phyloP scores from a whole-genome alignment of 208 protist genomes.

The Leptomonas pyrrhocoris region DNA sequence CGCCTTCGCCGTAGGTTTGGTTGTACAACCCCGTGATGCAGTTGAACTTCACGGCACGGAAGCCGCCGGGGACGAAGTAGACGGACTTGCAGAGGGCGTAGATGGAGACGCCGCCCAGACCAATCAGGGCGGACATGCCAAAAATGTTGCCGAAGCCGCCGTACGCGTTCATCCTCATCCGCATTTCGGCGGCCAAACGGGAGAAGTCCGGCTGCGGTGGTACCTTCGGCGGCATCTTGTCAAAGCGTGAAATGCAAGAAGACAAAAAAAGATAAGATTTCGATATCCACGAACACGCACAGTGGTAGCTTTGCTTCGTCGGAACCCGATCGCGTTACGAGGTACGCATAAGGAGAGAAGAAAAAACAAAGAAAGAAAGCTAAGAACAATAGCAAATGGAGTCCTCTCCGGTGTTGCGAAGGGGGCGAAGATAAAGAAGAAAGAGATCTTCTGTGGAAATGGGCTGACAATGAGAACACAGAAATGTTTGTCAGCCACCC shows the following conservation, averaged over 20 bases:
- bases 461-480: too few species aligned
- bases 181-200: slow-evolving; percentile 63
- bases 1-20: slow-evolving; percentile 94
- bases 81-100: slow-evolving; percentile 88
- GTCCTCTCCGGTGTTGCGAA: too few species aligned
- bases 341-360: too few species aligned
- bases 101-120: slow-evolving; percentile 49
- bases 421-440: too few species aligned
- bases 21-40: slow-evolving; percentile 94
- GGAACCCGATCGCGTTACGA: too few species aligned
- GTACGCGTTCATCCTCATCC: slow-evolving; percentile 59
- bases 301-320: background rate
- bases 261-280: slow-evolving; percentile 10
- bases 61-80: slow-evolving; percentile 96
- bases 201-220: slow-evolving; percentile 83
- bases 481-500: too few species aligned
- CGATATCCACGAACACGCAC: background rate
- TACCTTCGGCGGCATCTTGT: slow-evolving; percentile 52
- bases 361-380: too few species aligned
- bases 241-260: background rate
- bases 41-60: slow-evolving; percentile 98
- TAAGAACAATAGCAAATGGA: too few species aligned
- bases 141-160: slow-evolving; percentile 77
- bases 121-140: slow-evolving; percentile 58
- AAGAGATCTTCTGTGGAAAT: too few species aligned